Percentiles rank a stretch among this genome's conserved stretches.
phyloP scores from a whole-genome alignment of 805 yeast species.

The Saccharomycopsis synnaedendra region DNA sequence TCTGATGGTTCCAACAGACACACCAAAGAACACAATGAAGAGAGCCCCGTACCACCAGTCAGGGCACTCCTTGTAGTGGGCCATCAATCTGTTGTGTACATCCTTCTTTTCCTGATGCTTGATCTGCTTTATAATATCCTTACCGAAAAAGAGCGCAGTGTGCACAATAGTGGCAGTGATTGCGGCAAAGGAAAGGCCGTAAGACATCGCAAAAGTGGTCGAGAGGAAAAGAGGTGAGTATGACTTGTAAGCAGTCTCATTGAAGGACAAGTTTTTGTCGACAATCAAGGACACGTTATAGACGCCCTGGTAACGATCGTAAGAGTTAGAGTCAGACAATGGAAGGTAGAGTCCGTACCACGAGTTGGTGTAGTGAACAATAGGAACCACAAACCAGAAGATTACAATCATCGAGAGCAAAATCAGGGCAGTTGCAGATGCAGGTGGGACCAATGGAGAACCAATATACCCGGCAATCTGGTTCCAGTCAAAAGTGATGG shows the following conservation, averaged over 20 bases:
- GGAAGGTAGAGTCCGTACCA: slow-evolving; percentile 56
- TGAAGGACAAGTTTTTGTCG: slow-evolving; percentile 30
- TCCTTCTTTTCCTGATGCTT: slow-evolving; percentile 32
- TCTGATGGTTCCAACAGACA: slow-evolving; percentile 30
- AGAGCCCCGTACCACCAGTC: slow-evolving; percentile 46
- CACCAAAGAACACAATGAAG: slow-evolving; percentile 33
- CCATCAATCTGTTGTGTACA: slow-evolving; percentile 46
- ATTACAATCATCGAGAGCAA: slow-evolving; percentile 35
- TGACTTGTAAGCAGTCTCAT: slow-evolving; percentile 34
- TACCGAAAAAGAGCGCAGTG: slow-evolving; percentile 44
- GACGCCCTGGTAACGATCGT: slow-evolving; percentile 35
- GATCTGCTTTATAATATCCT: slow-evolving; percentile 34
- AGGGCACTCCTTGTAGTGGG: slow-evolving; percentile 47
- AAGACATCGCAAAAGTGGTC: slow-evolving; percentile 45
- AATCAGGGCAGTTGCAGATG: slow-evolving; percentile 33
- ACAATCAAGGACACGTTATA: slow-evolving; percentile 43
- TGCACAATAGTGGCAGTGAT: slow-evolving; percentile 50
- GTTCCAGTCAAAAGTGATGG: slow-evolving; percentile 62
- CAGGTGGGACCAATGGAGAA: slow-evolving; percentile 58
- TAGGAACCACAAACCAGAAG: slow-evolving; percentile 45
- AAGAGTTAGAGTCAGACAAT: slow-evolving; percentile 36
- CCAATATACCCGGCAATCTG: slow-evolving; percentile 43
- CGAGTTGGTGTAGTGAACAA: slow-evolving; percentile 38
- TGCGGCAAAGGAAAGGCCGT: slow-evolving; percentile 54
- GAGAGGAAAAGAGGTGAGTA: slow-evolving; percentile 59